These are phyloP conservation scores for Euphorbia schlechtendalii DNA, from an alignment of 441 rosid species.

Conservation along the genomic window DNA sequence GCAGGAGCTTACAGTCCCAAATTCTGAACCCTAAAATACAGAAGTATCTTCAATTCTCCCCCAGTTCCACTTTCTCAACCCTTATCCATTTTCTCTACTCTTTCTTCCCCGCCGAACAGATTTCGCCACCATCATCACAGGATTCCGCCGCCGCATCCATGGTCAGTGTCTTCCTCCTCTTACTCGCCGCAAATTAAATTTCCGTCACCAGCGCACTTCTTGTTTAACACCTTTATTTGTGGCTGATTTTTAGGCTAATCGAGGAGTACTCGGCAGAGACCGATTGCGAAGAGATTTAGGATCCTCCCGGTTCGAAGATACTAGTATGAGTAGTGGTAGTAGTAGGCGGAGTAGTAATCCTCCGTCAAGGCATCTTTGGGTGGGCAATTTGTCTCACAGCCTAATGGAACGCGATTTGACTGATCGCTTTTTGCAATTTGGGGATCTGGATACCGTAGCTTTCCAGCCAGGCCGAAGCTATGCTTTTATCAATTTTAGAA, in stretches of 20 bases:
- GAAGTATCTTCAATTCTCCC: background rate
- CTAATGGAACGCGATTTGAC: slow-evolving; percentile 50
- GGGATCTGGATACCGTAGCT: slow-evolving; percentile 78
- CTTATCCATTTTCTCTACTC: background rate
- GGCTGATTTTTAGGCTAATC: slow-evolving; percentile 31
- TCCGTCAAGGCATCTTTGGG: slow-evolving; percentile 92
- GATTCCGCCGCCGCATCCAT: slow-evolving; percentile 2
- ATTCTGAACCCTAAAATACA: background rate
- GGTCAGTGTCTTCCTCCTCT: slow-evolving; percentile 10
- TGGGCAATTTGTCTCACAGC: slow-evolving; percentile 72
- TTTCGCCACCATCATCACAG: background rate
- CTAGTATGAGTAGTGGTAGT: slow-evolving; percentile 3
- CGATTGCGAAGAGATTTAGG: slow-evolving; percentile 39
- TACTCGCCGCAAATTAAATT: no score
- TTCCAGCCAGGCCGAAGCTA: slow-evolving; percentile 83
- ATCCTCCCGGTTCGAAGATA: slow-evolving; percentile 33
- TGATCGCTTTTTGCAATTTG: slow-evolving; percentile 49
- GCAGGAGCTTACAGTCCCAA: no score
- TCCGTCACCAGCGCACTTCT: background rate
- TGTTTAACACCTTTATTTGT: slow-evolving; percentile 10
- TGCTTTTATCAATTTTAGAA: slow-evolving; percentile 61
- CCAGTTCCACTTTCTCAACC: background rate
- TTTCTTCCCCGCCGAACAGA: background rate
- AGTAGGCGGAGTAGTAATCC: slow-evolving; percentile 31
- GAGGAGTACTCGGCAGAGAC: slow-evolving; percentile 47